A percentile compares a stretch with the other conserved stretches of the same genome.
phyloP scores from a whole-genome alignment of 495 filamentous ascomycete genomes.

The Durotheca rogersii region DNA sequence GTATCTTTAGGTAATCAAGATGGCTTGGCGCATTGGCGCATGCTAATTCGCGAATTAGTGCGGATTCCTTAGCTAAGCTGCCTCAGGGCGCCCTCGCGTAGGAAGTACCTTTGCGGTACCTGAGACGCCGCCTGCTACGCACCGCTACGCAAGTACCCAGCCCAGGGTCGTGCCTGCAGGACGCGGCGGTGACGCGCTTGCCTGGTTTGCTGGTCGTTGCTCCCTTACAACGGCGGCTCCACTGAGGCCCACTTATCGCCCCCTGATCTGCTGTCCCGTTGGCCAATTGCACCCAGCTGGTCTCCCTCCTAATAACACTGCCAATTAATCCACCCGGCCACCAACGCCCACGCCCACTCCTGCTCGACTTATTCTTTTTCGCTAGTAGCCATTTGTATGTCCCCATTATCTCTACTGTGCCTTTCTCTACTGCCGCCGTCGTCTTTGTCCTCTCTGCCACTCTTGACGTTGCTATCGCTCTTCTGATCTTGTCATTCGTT shows the following conservation, averaged over 20 bases:
- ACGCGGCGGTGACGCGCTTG: not conserved
- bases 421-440: not conserved
- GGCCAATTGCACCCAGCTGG: constrained; percentile 22
- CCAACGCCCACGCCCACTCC: too few relatives aligned
- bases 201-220: constrained; percentile 18
- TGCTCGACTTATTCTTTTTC: constrained; percentile 15
- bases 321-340: too few relatives aligned
- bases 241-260: constrained; percentile 10
- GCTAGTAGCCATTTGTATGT: not conserved
- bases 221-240: constrained; percentile 26
- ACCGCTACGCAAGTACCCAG: not conserved
- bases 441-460: not conserved
- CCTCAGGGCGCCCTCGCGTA: too few relatives aligned
- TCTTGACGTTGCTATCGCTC: not conserved
- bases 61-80: too few relatives aligned
- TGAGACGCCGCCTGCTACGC: too few relatives aligned
- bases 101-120: too few relatives aligned
- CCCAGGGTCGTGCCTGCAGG: not conserved
- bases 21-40: too few relatives aligned
- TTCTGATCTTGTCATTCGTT: not conserved
- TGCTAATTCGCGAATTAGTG: too few relatives aligned
- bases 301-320: constrained; percentile 24
- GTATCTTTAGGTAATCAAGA: too few relatives aligned
- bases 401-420: not conserved
- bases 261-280: constrained; percentile 14